Base-by-base conservation (phyloP, 83 land plant species). In the Picea engelmannii region DNA sequence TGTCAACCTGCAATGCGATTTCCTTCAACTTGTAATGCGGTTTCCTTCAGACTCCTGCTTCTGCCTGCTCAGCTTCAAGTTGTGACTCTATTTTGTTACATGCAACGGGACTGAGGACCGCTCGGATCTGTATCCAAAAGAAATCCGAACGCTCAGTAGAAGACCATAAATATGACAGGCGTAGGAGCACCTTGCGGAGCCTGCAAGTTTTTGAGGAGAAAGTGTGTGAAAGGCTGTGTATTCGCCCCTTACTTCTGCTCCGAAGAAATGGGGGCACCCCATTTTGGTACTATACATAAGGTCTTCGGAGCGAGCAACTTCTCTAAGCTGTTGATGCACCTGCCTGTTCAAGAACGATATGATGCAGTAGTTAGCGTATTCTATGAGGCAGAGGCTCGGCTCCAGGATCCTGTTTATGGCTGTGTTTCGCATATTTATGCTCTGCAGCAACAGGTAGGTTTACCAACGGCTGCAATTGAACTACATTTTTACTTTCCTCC, bases 381-480 rank as follows among this genome's bases (percentile, higher is more conserved):
- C 15, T 89, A 89, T 77, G 91, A 89, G 65, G 89, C 91, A 20
- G 84, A 89, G 73, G 91, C 89, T 10, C 83, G 91, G 63, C 85
- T 92, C 66, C 90, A 88, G 62, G 93, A 92, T 74, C 95, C 95
- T 13, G 84, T 92, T 75, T 90, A 92, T 80, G 94, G 94, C 47
- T 92, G 93, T 78, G 94, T 92, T 59, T 84, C 95, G 25, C 90
- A 92, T 62, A 92, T 92, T 68, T 87, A 88, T 24, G 89, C 89
- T 64, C 91, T 92, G 60, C 93, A 90, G 49, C 95, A 92, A 55
- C 95, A 92, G 88, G 95, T 92, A 55, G 3, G 15, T 55, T 55
- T 55, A 52, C 3, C 58, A n/a, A n/a, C n/a, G n/a, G n/a, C n/a
- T n/a, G n/a, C n/a, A n/a, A n/a, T n/a, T n/a, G n/a, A 52, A 11